Evolutionary conservation across 352 stramenopile species (phyloP).

Genomic region (Phytophthora citricola): DNA sequence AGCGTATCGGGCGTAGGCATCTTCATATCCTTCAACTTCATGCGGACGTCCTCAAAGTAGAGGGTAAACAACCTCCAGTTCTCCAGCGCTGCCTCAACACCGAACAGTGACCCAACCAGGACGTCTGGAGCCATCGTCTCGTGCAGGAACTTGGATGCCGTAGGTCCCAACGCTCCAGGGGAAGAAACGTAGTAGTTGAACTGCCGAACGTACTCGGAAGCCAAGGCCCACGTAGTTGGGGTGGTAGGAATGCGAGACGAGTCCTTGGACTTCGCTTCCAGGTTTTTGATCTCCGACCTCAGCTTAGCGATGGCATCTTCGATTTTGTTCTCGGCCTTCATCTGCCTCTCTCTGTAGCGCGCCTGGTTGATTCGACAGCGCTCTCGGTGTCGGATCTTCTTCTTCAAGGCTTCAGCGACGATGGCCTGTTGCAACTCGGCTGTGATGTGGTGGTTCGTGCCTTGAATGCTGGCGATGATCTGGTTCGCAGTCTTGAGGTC

Average conservation of each 20-base stretch:
- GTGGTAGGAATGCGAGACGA: not conserved
- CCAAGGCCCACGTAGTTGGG: constrained; percentile 1
- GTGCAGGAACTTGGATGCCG: not conserved
- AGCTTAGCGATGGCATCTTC: not conserved
- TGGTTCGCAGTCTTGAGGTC: constrained; percentile 5
- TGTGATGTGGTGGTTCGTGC: constrained; percentile 2
- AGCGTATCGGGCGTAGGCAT: not conserved
- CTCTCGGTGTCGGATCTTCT: constrained; percentile 21
- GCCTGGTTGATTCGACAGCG: constrained; percentile 15
- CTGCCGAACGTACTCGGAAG: constrained; percentile 11
- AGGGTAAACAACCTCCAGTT: constrained; percentile 4
- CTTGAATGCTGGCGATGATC: constrained; percentile 6
- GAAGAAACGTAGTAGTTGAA: constrained; percentile 13
- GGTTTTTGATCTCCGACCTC: constrained; percentile 3
- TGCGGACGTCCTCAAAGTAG: not conserved
- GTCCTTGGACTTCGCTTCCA: not conserved
- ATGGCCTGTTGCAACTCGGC: constrained; percentile 11
- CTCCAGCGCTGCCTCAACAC: constrained; percentile 1
- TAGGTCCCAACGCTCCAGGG: not conserved
- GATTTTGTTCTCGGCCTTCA: not conserved
- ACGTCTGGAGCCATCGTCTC: not conserved
- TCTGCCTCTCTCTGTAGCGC: constrained; percentile 12
- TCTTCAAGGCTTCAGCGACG: constrained; percentile 13
- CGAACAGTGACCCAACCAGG: not conserved
- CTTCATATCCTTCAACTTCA: not conserved